Evolutionary conservation across 805 yeast species (phyloP).

Genomic region (Kurtzmaniella fragi): DNA sequence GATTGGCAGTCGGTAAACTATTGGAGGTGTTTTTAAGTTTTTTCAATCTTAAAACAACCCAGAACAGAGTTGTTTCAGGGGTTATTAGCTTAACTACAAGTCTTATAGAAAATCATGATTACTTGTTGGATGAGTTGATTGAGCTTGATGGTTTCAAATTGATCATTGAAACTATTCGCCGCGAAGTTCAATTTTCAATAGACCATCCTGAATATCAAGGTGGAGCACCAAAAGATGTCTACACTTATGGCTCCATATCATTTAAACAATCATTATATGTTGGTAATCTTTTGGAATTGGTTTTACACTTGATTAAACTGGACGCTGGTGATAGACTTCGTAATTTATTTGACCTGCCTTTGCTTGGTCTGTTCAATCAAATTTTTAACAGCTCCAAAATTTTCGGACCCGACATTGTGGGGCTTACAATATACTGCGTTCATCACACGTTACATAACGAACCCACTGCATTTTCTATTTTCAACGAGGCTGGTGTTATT

Average conservation of each 20-base stretch:
- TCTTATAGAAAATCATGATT: conserved; percentile 36
- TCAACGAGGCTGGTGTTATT: conserved; percentile 73
- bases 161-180: conserved; percentile 54
- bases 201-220: conserved; percentile 55
- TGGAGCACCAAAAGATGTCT: conserved; percentile 48
- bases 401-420: conserved; percentile 64
- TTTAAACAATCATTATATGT: conserved; percentile 53
- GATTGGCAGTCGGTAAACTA: conserved; percentile 72
- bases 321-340: conserved; percentile 82
- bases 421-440: conserved; percentile 58
- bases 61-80: conserved; percentile 55
- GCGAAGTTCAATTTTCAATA: conserved; percentile 62
- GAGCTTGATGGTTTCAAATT: conserved; percentile 60
- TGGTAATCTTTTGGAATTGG: conserved; percentile 54
- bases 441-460: conserved; percentile 78
- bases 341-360: conserved; percentile 78
- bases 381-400: conserved; percentile 51
- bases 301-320: conserved; percentile 57
- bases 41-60: conserved; percentile 45
- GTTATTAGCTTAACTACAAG: conserved; percentile 55
- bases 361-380: conserved; percentile 56
- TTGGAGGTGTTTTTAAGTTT: conserved; percentile 62
- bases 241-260: conserved; percentile 48
- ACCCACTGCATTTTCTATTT: conserved; percentile 79
- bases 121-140: conserved; percentile 57